Evolutionary conservation across 1,284 basidiomycete genomes (phyloP).

Genomic region (Afroboletus lepidellus): DNA sequence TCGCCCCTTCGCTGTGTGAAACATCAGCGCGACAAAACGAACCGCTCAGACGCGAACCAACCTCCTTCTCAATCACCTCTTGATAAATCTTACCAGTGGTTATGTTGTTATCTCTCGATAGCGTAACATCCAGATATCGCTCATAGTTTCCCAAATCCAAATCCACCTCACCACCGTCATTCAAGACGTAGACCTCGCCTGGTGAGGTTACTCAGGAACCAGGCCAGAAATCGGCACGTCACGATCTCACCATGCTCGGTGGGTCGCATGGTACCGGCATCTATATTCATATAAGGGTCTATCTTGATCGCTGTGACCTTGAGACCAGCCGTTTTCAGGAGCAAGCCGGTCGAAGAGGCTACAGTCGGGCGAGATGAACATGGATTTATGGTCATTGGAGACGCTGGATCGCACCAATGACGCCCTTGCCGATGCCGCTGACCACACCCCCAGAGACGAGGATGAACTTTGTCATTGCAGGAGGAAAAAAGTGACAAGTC

Average conservation of each 20-base stretch:
- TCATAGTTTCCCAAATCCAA: conserved; percentile 99
- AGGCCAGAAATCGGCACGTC: conserved; percentile 1
- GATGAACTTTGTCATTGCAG: conserved; percentile 80
- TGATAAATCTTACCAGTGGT: conserved; percentile 98
- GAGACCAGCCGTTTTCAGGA: conserved; percentile 93
- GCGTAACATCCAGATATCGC: conserved; percentile 93
- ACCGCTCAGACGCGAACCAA: conserved; percentile 40
- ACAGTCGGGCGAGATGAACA: conserved; percentile 18
- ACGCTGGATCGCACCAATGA: conserved; percentile 70
- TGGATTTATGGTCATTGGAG: conserved; percentile 25
- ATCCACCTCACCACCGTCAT: conserved; percentile 98
- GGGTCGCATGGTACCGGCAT: conserved; percentile 98
- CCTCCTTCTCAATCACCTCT: conserved; percentile 97
- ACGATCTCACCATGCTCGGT: conserved; percentile 87
- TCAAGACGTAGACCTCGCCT: conserved; percentile 98
- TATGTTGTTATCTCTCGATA: conserved; percentile 95
- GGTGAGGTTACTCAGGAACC: conserved; percentile 19
- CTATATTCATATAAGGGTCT: conserved; percentile 99
- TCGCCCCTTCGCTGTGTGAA: conserved; percentile 80
- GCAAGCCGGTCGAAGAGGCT: conserved; percentile 96
- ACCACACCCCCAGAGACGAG: conserved; percentile 90
- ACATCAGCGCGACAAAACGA: conserved; percentile 19
- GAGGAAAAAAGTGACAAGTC: neutral
- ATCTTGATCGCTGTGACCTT: conserved; percentile 99
- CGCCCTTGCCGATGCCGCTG: conserved; percentile 92